Percentiles rank a stretch among this genome's conserved stretches.
Conservation (phyloP, 768 basidiomycete genomes). For the Naganishia vaughanmartiniae region DNA sequence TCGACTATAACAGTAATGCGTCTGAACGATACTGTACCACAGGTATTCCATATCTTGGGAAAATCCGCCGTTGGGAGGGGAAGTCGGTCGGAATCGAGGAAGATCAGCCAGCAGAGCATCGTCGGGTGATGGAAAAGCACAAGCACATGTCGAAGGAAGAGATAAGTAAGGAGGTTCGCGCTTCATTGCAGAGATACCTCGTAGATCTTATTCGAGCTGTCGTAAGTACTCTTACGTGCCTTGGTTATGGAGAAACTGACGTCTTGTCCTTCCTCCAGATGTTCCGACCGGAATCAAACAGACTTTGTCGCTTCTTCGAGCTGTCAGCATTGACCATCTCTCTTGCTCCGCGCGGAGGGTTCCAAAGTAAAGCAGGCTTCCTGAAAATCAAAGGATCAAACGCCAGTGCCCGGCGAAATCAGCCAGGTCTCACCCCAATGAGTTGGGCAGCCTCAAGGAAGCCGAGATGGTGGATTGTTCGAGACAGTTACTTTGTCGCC, state of each 20-base stretch:
- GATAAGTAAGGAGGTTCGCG: slow-evolving; percentile 65
- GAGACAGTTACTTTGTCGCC: slow-evolving; percentile 86
- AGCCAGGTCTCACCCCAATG: slow-evolving; percentile 54
- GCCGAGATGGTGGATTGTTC: slow-evolving; percentile 82
- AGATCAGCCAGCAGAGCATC: slow-evolving; percentile 55
- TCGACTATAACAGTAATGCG: slow-evolving; percentile 52
- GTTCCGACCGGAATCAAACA: slow-evolving; percentile 90
- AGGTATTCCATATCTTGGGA: slow-evolving; percentile 87
- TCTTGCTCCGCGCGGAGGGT: slow-evolving; percentile 71
- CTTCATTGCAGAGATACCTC: slow-evolving; percentile 81
- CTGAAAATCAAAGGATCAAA: slow-evolving; percentile 55
- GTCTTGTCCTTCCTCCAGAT: slow-evolving; percentile 60
- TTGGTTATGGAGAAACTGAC: slow-evolving; percentile 1
- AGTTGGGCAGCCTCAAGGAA: slow-evolving; percentile 57
- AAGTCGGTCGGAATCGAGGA: slow-evolving; percentile 58
- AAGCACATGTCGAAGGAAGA: slow-evolving; percentile 43
- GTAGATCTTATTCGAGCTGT: slow-evolving; percentile 83
- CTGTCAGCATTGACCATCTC: slow-evolving; percentile 80
- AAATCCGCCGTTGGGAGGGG: slow-evolving; percentile 66
- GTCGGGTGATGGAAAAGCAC: slow-evolving; percentile 23
- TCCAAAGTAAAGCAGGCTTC: slow-evolving; percentile 87
- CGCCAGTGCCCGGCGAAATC: slow-evolving; percentile 49
- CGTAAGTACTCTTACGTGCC: slow-evolving; percentile 56
- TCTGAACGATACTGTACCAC: not conserved
- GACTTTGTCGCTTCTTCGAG: slow-evolving; percentile 85